Evolutionary conservation across 768 basidiomycete genomes (phyloP), one percentile per base, ranked within the genome.

Genomic region (Coprinellus micaceus): DNA sequence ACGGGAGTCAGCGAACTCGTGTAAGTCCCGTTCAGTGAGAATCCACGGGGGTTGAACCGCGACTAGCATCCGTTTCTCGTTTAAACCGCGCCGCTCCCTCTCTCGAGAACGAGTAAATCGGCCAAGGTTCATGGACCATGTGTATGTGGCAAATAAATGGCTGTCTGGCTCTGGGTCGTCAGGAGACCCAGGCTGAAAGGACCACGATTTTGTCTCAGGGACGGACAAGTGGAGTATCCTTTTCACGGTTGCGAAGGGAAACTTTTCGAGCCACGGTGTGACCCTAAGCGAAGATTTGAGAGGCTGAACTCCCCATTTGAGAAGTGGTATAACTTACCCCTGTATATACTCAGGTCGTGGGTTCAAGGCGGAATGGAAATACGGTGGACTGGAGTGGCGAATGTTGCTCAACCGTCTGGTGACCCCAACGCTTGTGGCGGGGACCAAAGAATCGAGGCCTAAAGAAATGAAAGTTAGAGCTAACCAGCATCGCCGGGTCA

Each of bases 41-140:
- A 83, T 71, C 79, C 81, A 84, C 5, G 83, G 82, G 2, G 84
- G 80, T 63, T 85, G 83, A 59, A 81, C 80, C n/a, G 77, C 82
- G 40, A 86, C 65, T 3, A 82, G 65, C 19, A 85, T 69, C 43
- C 76, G 73, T 29, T 66, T 67, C 26, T 58, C 68, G 47, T 46
- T 64, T 64, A 36, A 67, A 64, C 30, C 60, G 60, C 12, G 43
- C 65, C 64, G 28, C 69, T 66, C 29, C 61, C 53, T 44, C 49
- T 19, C 19, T 49, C 40, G 40, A 15, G 36, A 15, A 11, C 13
- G 51, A 33, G 26, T 63, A 61, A 17, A 13, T 6, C 33, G 13
- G 13, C 13, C 33, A 33, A 13, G 40, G 15, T 56, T 59, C 13
- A 54, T 61, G n/a, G 64, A 60, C 76, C 82, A 83, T 52, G 75